Evolutionary conservation across 441 rosid species (phyloP), one percentile per base, ranked within the genome.

Genomic region (Aleurites moluccanus): DNA sequence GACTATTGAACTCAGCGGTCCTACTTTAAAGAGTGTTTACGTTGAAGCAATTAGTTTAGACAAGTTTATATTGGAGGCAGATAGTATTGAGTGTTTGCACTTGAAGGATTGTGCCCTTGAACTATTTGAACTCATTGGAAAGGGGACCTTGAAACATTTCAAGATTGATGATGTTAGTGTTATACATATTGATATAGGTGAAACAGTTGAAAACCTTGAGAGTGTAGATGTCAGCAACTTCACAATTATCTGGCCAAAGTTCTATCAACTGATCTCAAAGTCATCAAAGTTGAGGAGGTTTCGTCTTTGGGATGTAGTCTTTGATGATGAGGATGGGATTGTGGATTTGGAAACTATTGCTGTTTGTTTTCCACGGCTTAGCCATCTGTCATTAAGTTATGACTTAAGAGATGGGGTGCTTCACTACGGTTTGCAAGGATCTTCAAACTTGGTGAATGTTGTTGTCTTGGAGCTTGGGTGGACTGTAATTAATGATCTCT

Each of bases 31-130:
- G 86, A 76, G 77, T 81, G 70, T 89, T 67, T 90, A 83, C 63
- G 85, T 92, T 55, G 92, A 87, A 80, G 86, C 87, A 33, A 82
- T 89, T 71, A 88, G 86, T 72, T 83, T 89, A 86, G 92, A 89
- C 80, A 94, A 91, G 79, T 86, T 94, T 72, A 81, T 89, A 60
- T 44, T 94, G 82, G 95, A 94, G 73, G 91, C 93, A 5, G 92
- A 91, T 72, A 78, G 73, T 70, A 82, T 92, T 2, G 90, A 94
- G 85, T 77, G 35, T 66, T 83, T 89, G 83, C 89, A 92, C 67
- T 84, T 90, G 82, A 89, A 87, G 72, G 93, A 87, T 76, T 88
- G 92, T 64, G 7, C 86, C 23, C 85, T 91, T 42, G 97, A 86
- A 76, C 74, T 82, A 35, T 92, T 92, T 72, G 92, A 94, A 76